Conservation (phyloP, 129 eudicot genomes). For the Pittosporum tobira region DNA sequence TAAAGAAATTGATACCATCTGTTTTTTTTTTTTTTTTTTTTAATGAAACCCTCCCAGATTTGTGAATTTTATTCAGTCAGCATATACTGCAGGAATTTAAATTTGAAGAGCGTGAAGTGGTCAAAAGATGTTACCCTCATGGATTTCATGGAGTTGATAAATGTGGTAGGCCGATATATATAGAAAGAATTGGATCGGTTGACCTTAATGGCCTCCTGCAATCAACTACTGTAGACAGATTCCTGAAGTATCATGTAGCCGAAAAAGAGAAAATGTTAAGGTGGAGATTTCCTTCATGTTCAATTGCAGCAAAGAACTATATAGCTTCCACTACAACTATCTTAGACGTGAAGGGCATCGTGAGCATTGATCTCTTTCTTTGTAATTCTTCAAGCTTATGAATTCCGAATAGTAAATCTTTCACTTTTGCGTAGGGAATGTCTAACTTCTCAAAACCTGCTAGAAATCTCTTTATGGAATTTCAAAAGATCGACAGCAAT, state of each 20-base stretch:
- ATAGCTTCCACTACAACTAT: constrained; percentile 37
- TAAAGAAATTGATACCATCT: too few relatives aligned
- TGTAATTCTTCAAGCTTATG: not conserved
- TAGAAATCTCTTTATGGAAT: constrained; percentile 39
- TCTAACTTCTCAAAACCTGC: constrained; percentile 49
- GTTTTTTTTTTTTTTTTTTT: too few relatives aligned
- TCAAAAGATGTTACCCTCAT: constrained; percentile 40
- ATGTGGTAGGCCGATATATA: constrained; percentile 44
- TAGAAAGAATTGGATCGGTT: constrained; percentile 38
- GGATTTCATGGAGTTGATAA: constrained; percentile 59
- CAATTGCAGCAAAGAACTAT: constrained; percentile 37
- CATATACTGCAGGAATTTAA: constrained; percentile 31
- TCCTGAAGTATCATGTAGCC: constrained; percentile 37
- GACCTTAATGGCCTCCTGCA: constrained; percentile 30
- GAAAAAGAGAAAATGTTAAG: constrained; percentile 45
- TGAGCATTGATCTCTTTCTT: constrained; percentile 7
- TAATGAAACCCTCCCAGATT: not conserved
- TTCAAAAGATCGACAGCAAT: constrained; percentile 45
- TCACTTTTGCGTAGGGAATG: constrained; percentile 23
- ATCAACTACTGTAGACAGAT: constrained; percentile 36
- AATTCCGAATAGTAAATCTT: not conserved
- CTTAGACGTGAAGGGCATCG: constrained; percentile 45
- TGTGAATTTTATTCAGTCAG: not conserved
- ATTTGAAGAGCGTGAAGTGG: constrained; percentile 31
- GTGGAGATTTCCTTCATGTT: constrained; percentile 45